A percentile compares a stretch with the other conserved stretches of the same genome.
Conservation (phyloP, 345 rosid species). For the Conringia planisiliqua region DNA sequence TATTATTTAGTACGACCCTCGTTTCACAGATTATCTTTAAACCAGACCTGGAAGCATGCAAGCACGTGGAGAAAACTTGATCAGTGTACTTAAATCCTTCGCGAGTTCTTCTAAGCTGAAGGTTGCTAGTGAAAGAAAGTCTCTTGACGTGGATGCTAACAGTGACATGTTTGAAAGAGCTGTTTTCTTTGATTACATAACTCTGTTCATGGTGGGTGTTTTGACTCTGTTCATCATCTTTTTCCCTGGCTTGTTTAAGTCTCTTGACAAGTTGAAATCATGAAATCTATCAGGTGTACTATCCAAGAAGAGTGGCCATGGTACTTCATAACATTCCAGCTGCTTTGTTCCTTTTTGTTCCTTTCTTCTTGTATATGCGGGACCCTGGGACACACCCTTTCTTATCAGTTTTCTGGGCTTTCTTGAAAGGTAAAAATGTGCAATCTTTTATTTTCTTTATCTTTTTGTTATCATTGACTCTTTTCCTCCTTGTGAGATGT, state of each 20-base stretch:
- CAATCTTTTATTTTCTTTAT: background rate
- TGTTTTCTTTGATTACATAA: slow-evolving; percentile 92
- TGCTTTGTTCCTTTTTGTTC: slow-evolving; percentile 55
- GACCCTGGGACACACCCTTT: slow-evolving; percentile 43
- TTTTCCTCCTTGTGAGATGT: background rate
- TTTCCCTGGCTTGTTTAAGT: background rate
- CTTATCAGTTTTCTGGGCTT: slow-evolving; percentile 54
- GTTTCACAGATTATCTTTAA: slow-evolving; percentile 28
- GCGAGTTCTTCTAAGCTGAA: slow-evolving; percentile 71
- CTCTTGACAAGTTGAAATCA: slow-evolving; percentile 7
- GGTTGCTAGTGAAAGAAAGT: slow-evolving; percentile 55
- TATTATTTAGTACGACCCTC: slow-evolving; percentile 32
- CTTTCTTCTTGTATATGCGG: slow-evolving; percentile 52
- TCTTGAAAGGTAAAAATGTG: slow-evolving; percentile 59
- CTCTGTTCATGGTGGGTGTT: slow-evolving; percentile 62
- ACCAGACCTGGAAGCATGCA: slow-evolving; percentile 98
- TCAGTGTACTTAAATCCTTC: slow-evolving; percentile 70
- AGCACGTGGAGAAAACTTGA: slow-evolving; percentile 94
- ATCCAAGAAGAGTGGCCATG: slow-evolving; percentile 67
- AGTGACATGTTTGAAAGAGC: slow-evolving; percentile 56
- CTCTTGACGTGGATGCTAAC: slow-evolving; percentile 35
- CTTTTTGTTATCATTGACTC: background rate
- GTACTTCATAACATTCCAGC: slow-evolving; percentile 73
- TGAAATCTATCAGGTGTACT: slow-evolving; percentile 59
- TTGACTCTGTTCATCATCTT: background rate